Conservation (phyloP, 73 alveolate genomes). For the Paramecium sexaurelia region DNA sequence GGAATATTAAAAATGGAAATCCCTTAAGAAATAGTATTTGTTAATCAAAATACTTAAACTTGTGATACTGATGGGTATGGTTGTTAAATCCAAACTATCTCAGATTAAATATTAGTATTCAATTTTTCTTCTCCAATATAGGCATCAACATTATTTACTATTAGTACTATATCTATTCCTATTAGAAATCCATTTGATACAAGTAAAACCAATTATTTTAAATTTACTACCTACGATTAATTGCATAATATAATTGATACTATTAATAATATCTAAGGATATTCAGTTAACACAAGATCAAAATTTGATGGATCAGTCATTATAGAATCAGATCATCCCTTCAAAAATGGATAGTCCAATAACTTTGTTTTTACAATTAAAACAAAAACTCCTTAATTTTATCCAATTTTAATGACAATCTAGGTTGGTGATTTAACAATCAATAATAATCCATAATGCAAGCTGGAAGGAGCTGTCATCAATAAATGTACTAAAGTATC, state of each 20-base stretch:
- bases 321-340: background rate
- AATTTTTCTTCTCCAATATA: background rate
- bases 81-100: background rate
- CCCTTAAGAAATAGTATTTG: background rate
- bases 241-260: background rate
- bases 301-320: background rate
- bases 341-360: conserved; percentile 18
- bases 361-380: background rate
- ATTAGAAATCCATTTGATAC: conserved; percentile 39
- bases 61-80: background rate
- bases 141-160: background rate
- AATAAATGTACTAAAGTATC: background rate
- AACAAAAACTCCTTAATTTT: background rate
- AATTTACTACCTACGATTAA: background rate
- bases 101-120: background rate
- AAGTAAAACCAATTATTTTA: background rate
- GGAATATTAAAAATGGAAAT: background rate
- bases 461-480: background rate
- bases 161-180: background rate
- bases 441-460: background rate
- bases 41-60: background rate
- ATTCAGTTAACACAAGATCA: background rate
- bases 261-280: background rate
- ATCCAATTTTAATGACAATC: background rate
- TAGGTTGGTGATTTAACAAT: conserved; percentile 40